Evolutionary conservation across 768 basidiomycete species (phyloP), one percentile per base, ranked within the genome.

Genomic region (Saitozyma podzolica): DNA sequence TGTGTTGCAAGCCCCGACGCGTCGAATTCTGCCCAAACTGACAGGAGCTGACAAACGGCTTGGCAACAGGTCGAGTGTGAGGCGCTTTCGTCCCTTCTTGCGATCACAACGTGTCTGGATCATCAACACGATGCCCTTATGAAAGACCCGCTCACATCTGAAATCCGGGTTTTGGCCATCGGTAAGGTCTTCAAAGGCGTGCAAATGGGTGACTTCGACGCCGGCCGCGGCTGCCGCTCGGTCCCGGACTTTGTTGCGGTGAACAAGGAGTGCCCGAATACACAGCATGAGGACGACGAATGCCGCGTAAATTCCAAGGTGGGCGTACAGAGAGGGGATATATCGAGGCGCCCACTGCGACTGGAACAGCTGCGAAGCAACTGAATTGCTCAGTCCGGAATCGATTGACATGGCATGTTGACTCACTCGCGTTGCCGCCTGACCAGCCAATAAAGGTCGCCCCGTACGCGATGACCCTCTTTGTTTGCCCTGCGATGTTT

Each of bases 361-460:
- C 20, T 81, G 82, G 74, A 84, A 84, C 3, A 84, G 82, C 80
- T 83, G 82, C 5, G 82, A 82, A 6, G 81, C 82, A 60, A 83
- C 72, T n/a, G 83, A 82, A 70, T 84, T 85, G 9, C 84, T 29
- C 29, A 83, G 8, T 81, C 81, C 29, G 29, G 29, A 29, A 29
- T 29, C 29, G 29, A 29, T 29, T 29, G 5, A 29, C 29, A 29
- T 29, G 29, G 29, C 29, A 29, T 5, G 29, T 29, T 29, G 29
- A 29, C 29, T 29, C 29, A 29, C 29, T 29, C 29, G 29, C 29
- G 29, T 29, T 29, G 29, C 29, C 29, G 29, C 29, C 29, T 29
- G 29, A 29, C 29, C 29, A 29, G 29, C 29, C 29, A 5, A 29
- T 29, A 48, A 29, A 65, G 51, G 80, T 19, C 17, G 37, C 66